Base-by-base conservation (phyloP, 2,329 filamentous ascomycete species). In the Trichocomaceae sp. region DNA sequence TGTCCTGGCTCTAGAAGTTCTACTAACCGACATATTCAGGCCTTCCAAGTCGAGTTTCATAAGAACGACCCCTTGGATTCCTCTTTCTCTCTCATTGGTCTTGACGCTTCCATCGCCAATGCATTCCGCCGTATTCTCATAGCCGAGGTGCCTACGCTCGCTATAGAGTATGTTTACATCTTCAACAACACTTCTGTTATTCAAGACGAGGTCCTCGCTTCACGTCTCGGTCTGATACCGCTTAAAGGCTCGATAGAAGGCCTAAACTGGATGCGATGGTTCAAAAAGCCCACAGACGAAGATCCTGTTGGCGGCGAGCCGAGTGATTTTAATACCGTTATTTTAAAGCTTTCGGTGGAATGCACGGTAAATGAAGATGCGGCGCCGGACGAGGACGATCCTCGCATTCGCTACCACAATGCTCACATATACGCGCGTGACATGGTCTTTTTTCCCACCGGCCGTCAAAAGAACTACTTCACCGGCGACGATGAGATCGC, bases 131-230 rank as follows among this genome's bases (percentile, higher is more conserved):
- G 93, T 64, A 97, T 97, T 65, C 81, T 97, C 65, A 87, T 99
- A 71, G 83, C 92, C 62, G 95, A 99, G 77, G 88, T 99, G 52
- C 90, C 92, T 17, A 93, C 90, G 2, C 81, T 99, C 46, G 93
- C 95, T 62, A 91, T 99, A 66, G 93, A 99, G 78, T 86, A 84
- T 59, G 89, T 95, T 69, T 99, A 87, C 75, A 85, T 97, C 60
- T 83, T 89, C 69, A 95, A 96, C 78, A 99, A 99, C 78, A 97
- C 92, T 50, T 96, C 90, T 5, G 90, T 99, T 35, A 93, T 99
- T 66, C 92, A 97, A 71, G 93, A 99, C 69, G 93, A 99, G 77
- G 92, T 99, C 4, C 84, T 99, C 50, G 86, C 91, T 15, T 88
- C 93, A 70, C 83, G 93, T 45, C 79, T 99, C 31, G 93, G 93